A percentile compares a stretch with the other conserved stretches of the same genome.
Conservation (phyloP, 2,329 filamentous ascomycete genomes). For the Cercospora zeae-maydis region DNA sequence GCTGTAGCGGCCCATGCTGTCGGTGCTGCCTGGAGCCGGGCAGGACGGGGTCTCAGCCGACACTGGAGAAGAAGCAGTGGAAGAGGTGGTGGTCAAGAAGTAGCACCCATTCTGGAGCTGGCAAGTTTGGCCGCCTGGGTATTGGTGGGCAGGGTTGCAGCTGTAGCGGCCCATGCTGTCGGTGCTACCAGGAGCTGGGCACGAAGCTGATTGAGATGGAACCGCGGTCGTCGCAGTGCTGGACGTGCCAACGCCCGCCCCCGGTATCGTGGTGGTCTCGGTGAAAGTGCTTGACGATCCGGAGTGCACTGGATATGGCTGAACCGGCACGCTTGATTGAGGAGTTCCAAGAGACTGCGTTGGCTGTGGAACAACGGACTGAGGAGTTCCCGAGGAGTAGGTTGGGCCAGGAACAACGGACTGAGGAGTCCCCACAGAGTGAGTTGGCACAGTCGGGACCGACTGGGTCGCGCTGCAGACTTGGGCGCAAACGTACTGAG, state of each 20-base stretch:
- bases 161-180: conserved; percentile 7
- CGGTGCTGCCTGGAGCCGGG: neutral
- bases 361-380: neutral
- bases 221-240: neutral
- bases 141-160: conserved; percentile 12
- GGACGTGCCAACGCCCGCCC: too few relatives aligned
- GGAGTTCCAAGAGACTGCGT: neutral
- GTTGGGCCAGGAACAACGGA: neutral
- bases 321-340: neutral
- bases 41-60: conserved; percentile 1
- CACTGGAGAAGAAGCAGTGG: neutral
- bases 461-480: neutral
- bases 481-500: neutral
- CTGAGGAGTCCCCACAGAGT: neutral
- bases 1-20: conserved; percentile 7
- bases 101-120: conserved; percentile 2
- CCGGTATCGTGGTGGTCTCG: too few relatives aligned
- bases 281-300: neutral
- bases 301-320: neutral
- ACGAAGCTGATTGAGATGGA: conserved; percentile 1
- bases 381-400: neutral
- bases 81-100: neutral
- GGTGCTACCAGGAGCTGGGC: conserved; percentile 1
- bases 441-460: neutral
- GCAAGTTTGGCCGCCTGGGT: conserved; percentile 8